Evolutionary conservation across 257 asterid genomes (phyloP).

Genomic region (Oldenlandia corymbosa): DNA sequence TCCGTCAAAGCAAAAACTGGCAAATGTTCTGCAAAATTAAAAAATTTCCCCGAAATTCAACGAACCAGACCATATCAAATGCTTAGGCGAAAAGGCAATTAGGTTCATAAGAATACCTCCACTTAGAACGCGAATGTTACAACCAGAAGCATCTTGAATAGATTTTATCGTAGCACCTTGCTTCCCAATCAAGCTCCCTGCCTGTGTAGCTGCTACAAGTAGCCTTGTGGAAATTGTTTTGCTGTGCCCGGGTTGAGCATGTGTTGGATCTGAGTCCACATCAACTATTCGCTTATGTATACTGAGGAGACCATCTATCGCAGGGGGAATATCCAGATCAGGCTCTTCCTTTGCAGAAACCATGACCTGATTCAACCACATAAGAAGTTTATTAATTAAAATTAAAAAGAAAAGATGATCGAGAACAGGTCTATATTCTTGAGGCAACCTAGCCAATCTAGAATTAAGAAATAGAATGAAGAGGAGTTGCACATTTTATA

Average conservation of each 20-base stretch:
- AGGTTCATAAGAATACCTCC: slow-evolving; percentile 77
- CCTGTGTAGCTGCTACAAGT: slow-evolving; percentile 88
- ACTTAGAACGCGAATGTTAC: slow-evolving; percentile 73
- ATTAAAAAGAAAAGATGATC: neutral
- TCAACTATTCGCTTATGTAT: slow-evolving; percentile 73
- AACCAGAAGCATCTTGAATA: slow-evolving; percentile 73
- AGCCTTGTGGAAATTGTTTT: slow-evolving; percentile 63
- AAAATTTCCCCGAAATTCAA: neutral
- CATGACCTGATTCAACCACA: slow-evolving; percentile 48
- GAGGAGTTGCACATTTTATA: too few species aligned
- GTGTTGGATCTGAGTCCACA: slow-evolving; percentile 48
- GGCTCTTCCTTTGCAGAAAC: slow-evolving; percentile 90
- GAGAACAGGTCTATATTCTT: neutral
- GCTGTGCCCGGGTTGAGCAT: slow-evolving; percentile 35
- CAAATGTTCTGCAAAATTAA: slow-evolving; percentile 62
- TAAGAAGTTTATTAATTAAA: neutral
- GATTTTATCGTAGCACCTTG: slow-evolving; percentile 92
- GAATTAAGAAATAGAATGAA: neutral
- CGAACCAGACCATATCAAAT: neutral
- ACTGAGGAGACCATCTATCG: slow-evolving; percentile 77
- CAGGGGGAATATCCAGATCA: slow-evolving; percentile 67
- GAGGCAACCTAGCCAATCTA: neutral
- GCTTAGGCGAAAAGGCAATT: slow-evolving; percentile 5
- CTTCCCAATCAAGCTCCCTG: slow-evolving; percentile 91
- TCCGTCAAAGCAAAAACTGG: slow-evolving; percentile 78